Base-by-base conservation (phyloP, 2,329 filamentous ascomycete species). In the Nothophaeocryptopus gaeumannii region DNA sequence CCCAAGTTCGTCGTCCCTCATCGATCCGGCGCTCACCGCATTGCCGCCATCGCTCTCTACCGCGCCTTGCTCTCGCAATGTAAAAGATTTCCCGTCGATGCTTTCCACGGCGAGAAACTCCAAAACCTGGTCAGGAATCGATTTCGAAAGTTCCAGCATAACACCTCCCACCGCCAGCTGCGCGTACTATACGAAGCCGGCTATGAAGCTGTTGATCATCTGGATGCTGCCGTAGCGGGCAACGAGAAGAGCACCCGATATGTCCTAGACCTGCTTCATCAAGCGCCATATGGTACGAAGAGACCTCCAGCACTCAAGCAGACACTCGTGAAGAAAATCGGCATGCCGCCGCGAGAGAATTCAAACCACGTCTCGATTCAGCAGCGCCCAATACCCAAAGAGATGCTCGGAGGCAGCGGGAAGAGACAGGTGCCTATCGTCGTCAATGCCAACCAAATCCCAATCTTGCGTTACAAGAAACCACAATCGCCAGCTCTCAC, bases 21-120 rank as follows among this genome's bases (percentile, higher is more conserved):
- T 56, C 67, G 69, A 58, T 75, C 73, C 49, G 70, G 72, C 58
- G 68, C 70, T 51, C 78, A 82, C 67, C 73, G 78, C 53, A 66
- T 75, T 67, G 78, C 78, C 65, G 84, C 81, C 64, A 77, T 88
- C 55, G 84, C 86, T 43, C 81, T 92, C 41, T 91, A 85, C 71
- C 79, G 84, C 55, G 82, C 85, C 32, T 79, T 92, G 47, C 71
- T 89, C 45, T 76, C 76, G 54, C 78, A 81, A 69, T 52, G 46
- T 54, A 46, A 39, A 38, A 39, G 40, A n/a, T 39, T 43, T 31
- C 49, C 52, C 15, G 42, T 54, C 20, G 49, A 53, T 26, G 14
- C 50, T 39, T 38, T 46, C 29, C 43, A 37, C 41, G 34, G 50
- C 45, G 45, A 47, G n/a, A 36, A 62, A 50, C 69, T 89, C 46